Conservation (phyloP, 2,329 filamentous ascomycete species). For the Lomentospora prolificans region DNA sequence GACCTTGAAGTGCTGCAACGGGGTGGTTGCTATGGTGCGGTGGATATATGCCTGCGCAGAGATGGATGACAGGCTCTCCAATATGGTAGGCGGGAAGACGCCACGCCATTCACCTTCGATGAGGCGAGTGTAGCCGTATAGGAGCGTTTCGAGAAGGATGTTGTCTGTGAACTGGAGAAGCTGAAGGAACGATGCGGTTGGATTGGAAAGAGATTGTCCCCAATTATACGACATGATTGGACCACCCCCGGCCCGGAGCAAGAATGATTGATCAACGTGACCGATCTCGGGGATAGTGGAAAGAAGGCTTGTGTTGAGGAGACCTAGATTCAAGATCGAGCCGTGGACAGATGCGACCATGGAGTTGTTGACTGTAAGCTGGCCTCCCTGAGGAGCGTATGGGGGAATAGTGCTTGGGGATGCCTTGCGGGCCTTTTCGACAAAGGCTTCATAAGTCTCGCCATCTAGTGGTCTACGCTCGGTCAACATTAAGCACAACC, state of each 20-base stretch:
- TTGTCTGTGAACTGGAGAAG: conserved; percentile 23
- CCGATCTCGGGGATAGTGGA: conserved; percentile 17
- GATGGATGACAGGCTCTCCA: conserved; percentile 21
- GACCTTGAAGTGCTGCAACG: conserved; percentile 23
- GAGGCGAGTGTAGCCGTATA: conserved; percentile 20
- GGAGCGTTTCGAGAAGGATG: conserved; percentile 21
- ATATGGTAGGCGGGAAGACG: conserved; percentile 22
- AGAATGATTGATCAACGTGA: conserved; percentile 1
- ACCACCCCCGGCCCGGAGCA: conserved; percentile 21
- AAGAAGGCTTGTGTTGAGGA: conserved; percentile 17
- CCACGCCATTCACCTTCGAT: conserved; percentile 19
- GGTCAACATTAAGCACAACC: conserved; percentile 1
- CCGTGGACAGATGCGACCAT: conserved; percentile 19
- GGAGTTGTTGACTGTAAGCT: conserved; percentile 23
- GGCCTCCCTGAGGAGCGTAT: conserved; percentile 22
- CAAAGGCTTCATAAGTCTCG: conserved; percentile 19
- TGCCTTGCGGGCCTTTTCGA: conserved; percentile 18
- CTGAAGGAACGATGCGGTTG: conserved; percentile 17
- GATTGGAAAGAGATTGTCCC: conserved; percentile 18
- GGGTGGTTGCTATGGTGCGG: conserved; percentile 22
- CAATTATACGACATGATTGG: conserved; percentile 24
- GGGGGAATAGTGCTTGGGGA: conserved; percentile 23
- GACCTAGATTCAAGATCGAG: conserved; percentile 17
- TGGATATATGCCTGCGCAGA: conserved; percentile 27
- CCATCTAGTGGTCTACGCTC: conserved; percentile 9